Percentiles rank a stretch among this genome's conserved stretches.
These are phyloP conservation scores for Aspergillus puulaauensis DNA, from an alignment of 2,329 filamentous ascomycete species.

Conservation along the genomic window DNA sequence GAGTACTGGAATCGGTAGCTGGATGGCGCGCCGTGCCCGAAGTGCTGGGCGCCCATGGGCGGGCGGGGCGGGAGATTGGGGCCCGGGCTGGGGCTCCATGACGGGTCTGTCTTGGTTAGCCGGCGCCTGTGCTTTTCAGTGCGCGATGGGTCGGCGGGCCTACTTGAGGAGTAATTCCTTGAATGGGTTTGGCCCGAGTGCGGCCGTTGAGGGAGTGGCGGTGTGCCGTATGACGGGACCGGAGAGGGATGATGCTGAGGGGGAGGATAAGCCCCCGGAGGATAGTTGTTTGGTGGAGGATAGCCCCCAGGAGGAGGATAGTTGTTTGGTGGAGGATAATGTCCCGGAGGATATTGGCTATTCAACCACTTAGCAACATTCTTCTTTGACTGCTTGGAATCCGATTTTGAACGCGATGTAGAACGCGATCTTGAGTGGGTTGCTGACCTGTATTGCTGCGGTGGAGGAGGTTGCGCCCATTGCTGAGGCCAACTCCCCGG, in stretches of 20 bases:
- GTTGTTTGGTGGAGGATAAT: conserved; percentile 6
- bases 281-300: conserved; percentile 5
- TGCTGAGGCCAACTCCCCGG: conserved; percentile 8
- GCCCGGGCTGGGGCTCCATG: conserved; percentile 49
- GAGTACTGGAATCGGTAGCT: conserved; percentile 91
- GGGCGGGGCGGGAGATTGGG: conserved; percentile 64
- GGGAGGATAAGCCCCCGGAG: background rate
- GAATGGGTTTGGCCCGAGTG: conserved; percentile 6
- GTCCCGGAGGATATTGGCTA: background rate
- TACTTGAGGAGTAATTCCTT: conserved; percentile 17
- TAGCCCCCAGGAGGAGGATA: background rate
- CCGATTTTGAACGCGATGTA: no score
- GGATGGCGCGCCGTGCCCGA: conserved; percentile 76
- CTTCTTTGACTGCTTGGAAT: no score
- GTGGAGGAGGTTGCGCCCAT: conserved; percentile 4
- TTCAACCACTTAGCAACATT: no score
- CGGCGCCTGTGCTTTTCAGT: background rate
- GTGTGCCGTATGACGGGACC: conserved; percentile 8
- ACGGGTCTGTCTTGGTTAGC: conserved; percentile 37
- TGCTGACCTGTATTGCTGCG: conserved; percentile 9
- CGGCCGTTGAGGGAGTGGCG: conserved; percentile 20
- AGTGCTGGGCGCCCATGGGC: conserved; percentile 65
- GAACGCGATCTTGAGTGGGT: no score
- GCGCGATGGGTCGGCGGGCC: background rate
- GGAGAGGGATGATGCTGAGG: conserved; percentile 4